Evolutionary conservation across 345 rosid species (phyloP).

Genomic region (Lepidium didymum): DNA sequence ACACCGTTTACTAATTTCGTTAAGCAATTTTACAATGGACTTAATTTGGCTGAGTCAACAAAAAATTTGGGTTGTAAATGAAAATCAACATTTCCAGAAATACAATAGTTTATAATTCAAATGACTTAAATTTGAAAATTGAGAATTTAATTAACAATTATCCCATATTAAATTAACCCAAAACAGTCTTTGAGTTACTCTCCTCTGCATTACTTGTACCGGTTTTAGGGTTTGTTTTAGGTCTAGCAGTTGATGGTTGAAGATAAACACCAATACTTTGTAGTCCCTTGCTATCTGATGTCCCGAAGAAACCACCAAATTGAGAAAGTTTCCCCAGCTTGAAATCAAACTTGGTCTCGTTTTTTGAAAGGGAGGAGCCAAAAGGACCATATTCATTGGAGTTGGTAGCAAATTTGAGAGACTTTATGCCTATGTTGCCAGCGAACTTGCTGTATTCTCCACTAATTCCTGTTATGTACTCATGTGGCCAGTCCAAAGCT

Average conservation of each 20-base stretch:
- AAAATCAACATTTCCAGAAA: too few relatives aligned
- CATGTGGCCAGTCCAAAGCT: not conserved
- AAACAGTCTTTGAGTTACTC: not conserved
- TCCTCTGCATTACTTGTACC: not conserved
- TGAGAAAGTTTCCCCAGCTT: constrained; percentile 12
- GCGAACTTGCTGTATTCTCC: not conserved
- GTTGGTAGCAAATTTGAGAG: constrained; percentile 18
- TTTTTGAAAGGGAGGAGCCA: not conserved
- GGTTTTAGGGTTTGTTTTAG: not conserved
- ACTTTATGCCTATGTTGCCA: not conserved
- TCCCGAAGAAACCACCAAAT: constrained; percentile 19
- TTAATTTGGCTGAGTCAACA: too few relatives aligned
- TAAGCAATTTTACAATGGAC: too few relatives aligned
- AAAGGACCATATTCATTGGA: constrained; percentile 17
- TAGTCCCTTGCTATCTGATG: constrained; percentile 1
- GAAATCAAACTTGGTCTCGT: not conserved
- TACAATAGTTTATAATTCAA: too few relatives aligned
- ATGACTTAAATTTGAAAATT: too few relatives aligned
- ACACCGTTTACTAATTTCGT: too few relatives aligned
- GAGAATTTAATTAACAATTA: too few relatives aligned
- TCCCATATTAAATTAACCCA: not conserved
- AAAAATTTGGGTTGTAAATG: too few relatives aligned
- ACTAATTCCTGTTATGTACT: constrained; percentile 19
- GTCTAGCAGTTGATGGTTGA: constrained; percentile 4
- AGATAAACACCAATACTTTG: constrained; percentile 22